phyloP scores from a whole-genome alignment of 2,329 filamentous ascomycete genomes.

The Thermoascus crustaceus region DNA sequence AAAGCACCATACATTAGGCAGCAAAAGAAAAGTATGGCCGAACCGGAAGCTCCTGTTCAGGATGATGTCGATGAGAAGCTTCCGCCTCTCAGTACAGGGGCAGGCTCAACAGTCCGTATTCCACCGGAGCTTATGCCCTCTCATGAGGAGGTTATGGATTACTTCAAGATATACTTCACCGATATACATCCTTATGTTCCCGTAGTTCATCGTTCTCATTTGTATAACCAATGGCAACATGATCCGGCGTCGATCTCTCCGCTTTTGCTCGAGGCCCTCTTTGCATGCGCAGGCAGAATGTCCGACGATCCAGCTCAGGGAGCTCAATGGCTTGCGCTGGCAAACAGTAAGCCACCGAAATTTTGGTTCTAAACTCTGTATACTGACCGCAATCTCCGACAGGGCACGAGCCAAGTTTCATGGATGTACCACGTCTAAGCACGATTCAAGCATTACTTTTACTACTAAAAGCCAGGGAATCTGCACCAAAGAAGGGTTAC shows the following conservation, averaged over 20 bases:
- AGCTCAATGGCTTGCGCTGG: constrained; percentile 86
- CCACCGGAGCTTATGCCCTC: constrained; percentile 89
- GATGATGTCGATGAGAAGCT: constrained; percentile 66
- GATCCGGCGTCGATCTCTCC: constrained; percentile 80
- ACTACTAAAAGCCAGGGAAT: constrained; percentile 81
- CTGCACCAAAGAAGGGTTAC: constrained; percentile 86
- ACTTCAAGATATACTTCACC: constrained; percentile 83
- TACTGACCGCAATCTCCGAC: constrained; percentile 19
- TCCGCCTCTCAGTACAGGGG: constrained; percentile 58
- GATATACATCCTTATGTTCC: constrained; percentile 91
- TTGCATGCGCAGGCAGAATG: constrained; percentile 77
- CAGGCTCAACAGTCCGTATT: constrained; percentile 74
- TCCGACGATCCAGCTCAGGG: constrained; percentile 77
- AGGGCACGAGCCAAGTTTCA: constrained; percentile 89
- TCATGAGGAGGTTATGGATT: constrained; percentile 70
- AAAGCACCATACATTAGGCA: constrained; percentile 76
- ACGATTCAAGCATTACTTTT: constrained; percentile 86
- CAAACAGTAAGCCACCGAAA: constrained; percentile 56
- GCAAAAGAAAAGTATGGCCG: constrained; percentile 42
- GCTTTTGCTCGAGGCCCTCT: constrained; percentile 78
- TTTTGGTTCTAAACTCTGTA: constrained; percentile 1
- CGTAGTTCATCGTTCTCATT: constrained; percentile 70
- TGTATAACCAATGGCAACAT: constrained; percentile 85
- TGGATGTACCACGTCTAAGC: constrained; percentile 82
- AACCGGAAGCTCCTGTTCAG: constrained; percentile 48